Evolutionary conservation across 2,329 filamentous ascomycete genomes (phyloP).

Genomic region (Fusarium nematophilum): DNA sequence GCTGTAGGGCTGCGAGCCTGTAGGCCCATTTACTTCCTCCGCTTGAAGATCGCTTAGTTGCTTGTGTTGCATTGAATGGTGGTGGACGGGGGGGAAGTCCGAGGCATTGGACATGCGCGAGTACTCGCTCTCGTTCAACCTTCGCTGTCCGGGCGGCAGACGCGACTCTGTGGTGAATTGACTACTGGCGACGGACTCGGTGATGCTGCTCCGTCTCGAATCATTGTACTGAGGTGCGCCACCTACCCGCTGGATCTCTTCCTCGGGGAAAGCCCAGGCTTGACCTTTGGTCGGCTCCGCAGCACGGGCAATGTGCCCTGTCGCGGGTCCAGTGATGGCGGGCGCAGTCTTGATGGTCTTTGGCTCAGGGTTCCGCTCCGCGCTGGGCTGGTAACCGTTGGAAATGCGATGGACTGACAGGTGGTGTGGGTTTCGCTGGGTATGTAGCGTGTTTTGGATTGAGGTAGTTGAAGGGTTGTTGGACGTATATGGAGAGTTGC

Average conservation of each 20-base stretch:
- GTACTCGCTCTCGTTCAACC: constrained; percentile 73
- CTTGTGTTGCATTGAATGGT: constrained; percentile 81
- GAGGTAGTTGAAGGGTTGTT: constrained; percentile 82
- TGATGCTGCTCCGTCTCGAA: constrained; percentile 80
- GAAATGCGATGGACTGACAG: constrained; percentile 70
- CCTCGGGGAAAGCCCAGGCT: constrained; percentile 85
- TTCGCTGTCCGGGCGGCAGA: constrained; percentile 76
- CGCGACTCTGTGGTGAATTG: constrained; percentile 81
- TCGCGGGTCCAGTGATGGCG: constrained; percentile 78
- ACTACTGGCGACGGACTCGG: constrained; percentile 82
- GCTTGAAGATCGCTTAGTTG: constrained; percentile 74
- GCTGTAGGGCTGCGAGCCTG: constrained; percentile 79
- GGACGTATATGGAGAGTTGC: constrained; percentile 76
- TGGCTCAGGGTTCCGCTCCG: constrained; percentile 67
- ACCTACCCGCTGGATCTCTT: constrained; percentile 67
- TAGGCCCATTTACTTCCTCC: constrained; percentile 63
- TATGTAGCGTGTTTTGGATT: constrained; percentile 76
- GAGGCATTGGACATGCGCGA: constrained; percentile 62
- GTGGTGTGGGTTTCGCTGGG: constrained; percentile 71
- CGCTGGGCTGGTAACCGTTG: constrained; percentile 72
- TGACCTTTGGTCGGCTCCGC: constrained; percentile 85
- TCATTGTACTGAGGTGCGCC: constrained; percentile 64
- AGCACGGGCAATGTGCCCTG: constrained; percentile 73
- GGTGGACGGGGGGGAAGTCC: constrained; percentile 72
- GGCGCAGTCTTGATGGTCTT: constrained; percentile 75